Evolutionary conservation across 371 early-diverging fungal species (phyloP).

Genomic region (Gilbertella persicaria): DNA sequence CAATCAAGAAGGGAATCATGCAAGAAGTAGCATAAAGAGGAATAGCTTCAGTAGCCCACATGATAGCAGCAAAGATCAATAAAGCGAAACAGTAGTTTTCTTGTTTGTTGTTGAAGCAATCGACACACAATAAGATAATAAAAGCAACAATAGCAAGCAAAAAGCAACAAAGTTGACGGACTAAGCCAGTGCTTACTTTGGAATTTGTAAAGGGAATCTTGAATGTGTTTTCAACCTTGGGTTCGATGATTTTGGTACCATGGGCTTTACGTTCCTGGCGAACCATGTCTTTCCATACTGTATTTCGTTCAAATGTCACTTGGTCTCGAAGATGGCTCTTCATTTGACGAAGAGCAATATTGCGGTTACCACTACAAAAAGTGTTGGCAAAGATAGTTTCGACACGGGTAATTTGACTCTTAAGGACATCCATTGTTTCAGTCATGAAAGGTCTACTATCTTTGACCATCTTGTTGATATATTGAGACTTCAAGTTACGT

Average conservation of each 20-base stretch:
- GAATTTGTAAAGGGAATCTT: constrained; percentile 43
- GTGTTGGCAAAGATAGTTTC: constrained; percentile 67
- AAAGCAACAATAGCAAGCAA: constrained; percentile 58
- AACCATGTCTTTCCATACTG: constrained; percentile 84
- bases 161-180: constrained; percentile 34
- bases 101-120: constrained; percentile 62
- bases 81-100: constrained; percentile 71
- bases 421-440: constrained; percentile 50
- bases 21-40: constrained; percentile 85
- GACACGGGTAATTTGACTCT: constrained; percentile 54
- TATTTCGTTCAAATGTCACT: constrained; percentile 78
- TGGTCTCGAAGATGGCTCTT: constrained; percentile 70
- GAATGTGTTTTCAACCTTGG: constrained; percentile 39
- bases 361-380: constrained; percentile 54
- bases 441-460: constrained; percentile 60
- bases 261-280: constrained; percentile 66
- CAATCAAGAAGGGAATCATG: constrained; percentile 77
- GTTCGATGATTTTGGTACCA: constrained; percentile 51
- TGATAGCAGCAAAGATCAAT: constrained; percentile 60
- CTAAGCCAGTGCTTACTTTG: constrained; percentile 21
- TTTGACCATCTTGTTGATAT: constrained; percentile 64
- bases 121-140: constrained; percentile 52
- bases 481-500: constrained; percentile 44
- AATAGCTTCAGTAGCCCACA: constrained; percentile 82
- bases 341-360: constrained; percentile 65